Evolutionary conservation across 768 basidiomycete genomes (phyloP), one percentile per base, ranked within the genome.

Genomic region (Dentipellis fragilis): DNA sequence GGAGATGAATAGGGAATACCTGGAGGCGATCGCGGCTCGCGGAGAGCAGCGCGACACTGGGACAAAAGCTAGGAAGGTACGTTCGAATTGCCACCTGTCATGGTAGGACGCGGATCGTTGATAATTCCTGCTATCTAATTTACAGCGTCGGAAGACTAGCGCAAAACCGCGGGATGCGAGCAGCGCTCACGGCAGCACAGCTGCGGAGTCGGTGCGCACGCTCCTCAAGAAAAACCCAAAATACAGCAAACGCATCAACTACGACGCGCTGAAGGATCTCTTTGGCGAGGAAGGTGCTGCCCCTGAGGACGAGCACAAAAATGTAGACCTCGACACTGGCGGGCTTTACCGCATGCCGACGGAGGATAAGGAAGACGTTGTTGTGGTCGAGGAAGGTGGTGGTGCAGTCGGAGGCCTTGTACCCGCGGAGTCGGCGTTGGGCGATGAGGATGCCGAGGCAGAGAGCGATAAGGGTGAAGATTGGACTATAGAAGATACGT

Each of bases 161-260:
- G 77, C 75, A 45, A 78, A 78, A 66, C 88, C 89, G 19, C 79
- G 88, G 35, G 91, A 94, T 58, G 80, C 86, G 10, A 76, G 83
- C 0, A 88, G 81, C 7, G 81, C 83, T 0, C 77, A 80, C 50
- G 88, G 85, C 6, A 76, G 72, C 14, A 87, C 85, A 4, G 80
- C 87, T 0, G 87, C 86, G 17, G 89, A 91, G 63, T 83, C 87
- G 0, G 87, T 89, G 21, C 79, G 78, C 38, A 84, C 83, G 57
- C 76, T 94, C 37, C 75, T 93, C 63, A 86, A 87, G 73, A 90
- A 91, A 71, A 92, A 87, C 59, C 78, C 84, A 21, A 87, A 83
- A 65, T 93, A 93, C 70, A 92, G 89, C 71, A 90, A 90, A 65
- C 83, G 91, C 52, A 94, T 95, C 71, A 96, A 96, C 67, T 96